Evolutionary conservation across 805 yeast genomes (phyloP), one percentile per base, ranked within the genome.

Genomic region (Wickerhamomyces subpelliculosus): DNA sequence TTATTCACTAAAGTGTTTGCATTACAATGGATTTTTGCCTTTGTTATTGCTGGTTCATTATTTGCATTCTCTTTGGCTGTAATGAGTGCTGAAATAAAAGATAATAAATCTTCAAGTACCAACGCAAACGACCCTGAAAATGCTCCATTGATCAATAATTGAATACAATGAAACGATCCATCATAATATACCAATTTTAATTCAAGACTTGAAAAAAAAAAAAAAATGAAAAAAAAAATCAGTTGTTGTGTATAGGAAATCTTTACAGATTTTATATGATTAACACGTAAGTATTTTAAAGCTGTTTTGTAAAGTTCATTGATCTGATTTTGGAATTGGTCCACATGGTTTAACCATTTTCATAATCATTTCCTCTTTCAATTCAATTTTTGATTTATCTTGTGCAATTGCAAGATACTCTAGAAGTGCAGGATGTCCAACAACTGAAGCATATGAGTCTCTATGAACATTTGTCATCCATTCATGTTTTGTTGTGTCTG

Each of bases 1-100:
- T 55, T 85, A 38, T 68, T 78, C 53, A 73, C 78, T 34, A 81
- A 74, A 61, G 64, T 76, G 27, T 70, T 85, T 62, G 90, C 90
- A 3, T 68, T 85, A 47, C 95, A 85, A 64, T 85, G 95, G 95
- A 74, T 82, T 46, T 85, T 85, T 64, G 94, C 88, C 4, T 76
- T 82, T 46, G 58, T 73, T 38, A 83, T 84, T 44, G 61, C 84
- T 9, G 78, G 74, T 5, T 38, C 78, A 23, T 68, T 81, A 55
- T 68, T 78, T 40, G 50, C 78, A 17, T 56, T 70, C 35, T 65
- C 83, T 7, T 48, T 74, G 14, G 58, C 73, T 23, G 70, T 72
- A 27, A 64, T 73, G 36, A 57, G 66, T 37, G 75, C 73, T 13
- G 42, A 46, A 19, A 27, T 48, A 16, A 43, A 37, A 14, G 37